Evolutionary conservation across 164 flowering plant genomes (phyloP).

Genomic region (Liquidambar formosana): DNA sequence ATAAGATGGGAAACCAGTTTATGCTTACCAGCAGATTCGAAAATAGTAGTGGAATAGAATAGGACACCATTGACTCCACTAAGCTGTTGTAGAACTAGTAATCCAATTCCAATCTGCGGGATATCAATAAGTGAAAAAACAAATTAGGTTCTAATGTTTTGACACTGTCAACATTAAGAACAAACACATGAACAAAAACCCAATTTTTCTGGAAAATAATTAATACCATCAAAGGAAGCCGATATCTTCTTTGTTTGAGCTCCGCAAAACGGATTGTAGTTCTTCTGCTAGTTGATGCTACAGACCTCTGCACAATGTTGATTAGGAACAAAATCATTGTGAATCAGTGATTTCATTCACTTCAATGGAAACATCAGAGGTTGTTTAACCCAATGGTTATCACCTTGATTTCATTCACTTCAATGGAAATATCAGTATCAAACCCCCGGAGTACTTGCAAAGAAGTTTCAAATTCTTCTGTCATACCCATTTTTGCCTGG

Average conservation of each 20-base stretch:
- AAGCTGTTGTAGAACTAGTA: constrained; percentile 82
- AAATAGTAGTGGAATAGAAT: constrained; percentile 83
- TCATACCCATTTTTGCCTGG: constrained; percentile 98
- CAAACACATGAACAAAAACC: background rate
- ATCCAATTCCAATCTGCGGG: constrained; percentile 80
- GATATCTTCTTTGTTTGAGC: constrained; percentile 59
- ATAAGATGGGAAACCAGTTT: background rate
- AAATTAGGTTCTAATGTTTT: background rate
- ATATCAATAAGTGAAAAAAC: constrained; percentile 7
- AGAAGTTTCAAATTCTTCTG: constrained; percentile 92
- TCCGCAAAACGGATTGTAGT: constrained; percentile 58
- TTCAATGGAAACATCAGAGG: too few relatives aligned
- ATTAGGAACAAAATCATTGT: background rate
- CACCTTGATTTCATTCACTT: constrained; percentile 98
- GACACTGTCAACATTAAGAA: background rate
- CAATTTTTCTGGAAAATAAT: background rate
- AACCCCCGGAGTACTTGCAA: constrained; percentile 97
- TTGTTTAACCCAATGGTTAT: background rate
- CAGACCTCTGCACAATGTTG: constrained; percentile 51
- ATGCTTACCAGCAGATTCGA: constrained; percentile 71
- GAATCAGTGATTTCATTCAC: too few relatives aligned
- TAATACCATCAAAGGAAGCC: constrained; percentile 66
- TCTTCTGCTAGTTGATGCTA: constrained; percentile 56
- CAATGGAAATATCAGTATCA: constrained; percentile 79
- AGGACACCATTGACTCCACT: constrained; percentile 88